These are phyloP conservation scores for Colletotrichum musicola DNA, from an alignment of 2,329 filamentous ascomycete species.

Conservation along the genomic window DNA sequence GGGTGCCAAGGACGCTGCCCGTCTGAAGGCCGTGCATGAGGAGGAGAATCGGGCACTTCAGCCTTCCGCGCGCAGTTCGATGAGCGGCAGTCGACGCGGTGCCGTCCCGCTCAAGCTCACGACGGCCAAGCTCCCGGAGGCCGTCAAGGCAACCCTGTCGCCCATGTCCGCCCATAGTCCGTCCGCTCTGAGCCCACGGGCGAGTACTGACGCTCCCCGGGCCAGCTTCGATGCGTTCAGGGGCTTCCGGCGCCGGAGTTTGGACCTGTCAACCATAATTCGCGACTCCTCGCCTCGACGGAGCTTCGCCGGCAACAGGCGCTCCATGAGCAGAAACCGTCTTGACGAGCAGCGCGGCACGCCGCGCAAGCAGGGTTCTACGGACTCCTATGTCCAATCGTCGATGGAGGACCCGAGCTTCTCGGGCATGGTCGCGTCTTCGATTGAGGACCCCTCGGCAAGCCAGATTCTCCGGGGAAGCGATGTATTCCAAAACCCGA, in stretches of 20 bases:
- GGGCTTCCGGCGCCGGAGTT: slow-evolving; percentile 61
- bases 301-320: slow-evolving; percentile 73
- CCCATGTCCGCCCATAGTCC: slow-evolving; percentile 61
- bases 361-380: slow-evolving; percentile 71
- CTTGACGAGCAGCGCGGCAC: slow-evolving; percentile 58
- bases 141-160: slow-evolving; percentile 72
- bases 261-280: slow-evolving; percentile 62
- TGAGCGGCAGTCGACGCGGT: slow-evolving; percentile 31
- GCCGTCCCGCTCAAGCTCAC: slow-evolving; percentile 47
- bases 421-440: slow-evolving; percentile 77
- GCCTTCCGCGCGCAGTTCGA: slow-evolving; percentile 40
- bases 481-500: slow-evolving; percentile 88
- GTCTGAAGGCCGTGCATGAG: slow-evolving; percentile 18
- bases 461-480: slow-evolving; percentile 92
- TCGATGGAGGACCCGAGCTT: slow-evolving; percentile 79
- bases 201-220: slow-evolving; percentile 65
- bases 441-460: slow-evolving; percentile 83
- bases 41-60: slow-evolving; percentile 6
- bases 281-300: slow-evolving; percentile 62
- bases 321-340: slow-evolving; percentile 64
- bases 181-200: slow-evolving; percentile 64
- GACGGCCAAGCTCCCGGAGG: slow-evolving; percentile 62
- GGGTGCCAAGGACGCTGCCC: slow-evolving; percentile 42
- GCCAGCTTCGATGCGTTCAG: slow-evolving; percentile 67
- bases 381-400: slow-evolving; percentile 80